Evolutionary conservation across 176 grass and related monocot species (phyloP).

Genomic region (Carex myosuroides): DNA sequence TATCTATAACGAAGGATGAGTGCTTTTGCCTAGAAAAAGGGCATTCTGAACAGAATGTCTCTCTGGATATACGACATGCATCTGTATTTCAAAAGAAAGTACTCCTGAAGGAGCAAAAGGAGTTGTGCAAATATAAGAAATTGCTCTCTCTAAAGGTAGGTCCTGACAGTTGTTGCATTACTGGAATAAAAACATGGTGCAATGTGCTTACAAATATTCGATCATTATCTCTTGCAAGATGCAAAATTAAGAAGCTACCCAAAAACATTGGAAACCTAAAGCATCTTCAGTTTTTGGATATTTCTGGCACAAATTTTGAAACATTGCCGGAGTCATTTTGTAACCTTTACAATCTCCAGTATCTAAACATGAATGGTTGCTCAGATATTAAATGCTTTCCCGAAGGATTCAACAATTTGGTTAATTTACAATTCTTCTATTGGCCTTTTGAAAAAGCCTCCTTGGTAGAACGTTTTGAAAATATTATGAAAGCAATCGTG

Average conservation of each 20-base stretch:
- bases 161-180: background rate
- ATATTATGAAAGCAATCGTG: background rate
- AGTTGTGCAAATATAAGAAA: background rate
- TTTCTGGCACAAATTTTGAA: slow-evolving; percentile 5
- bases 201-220: background rate
- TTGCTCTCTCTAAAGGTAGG: background rate
- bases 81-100: background rate
- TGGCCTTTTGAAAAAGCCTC: no score
- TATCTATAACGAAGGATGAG: no score
- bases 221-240: background rate
- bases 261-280: slow-evolving; percentile 5
- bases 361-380: background rate
- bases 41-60: background rate
- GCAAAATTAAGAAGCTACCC: background rate
- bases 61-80: background rate
- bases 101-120: background rate
- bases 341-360: slow-evolving; percentile 7
- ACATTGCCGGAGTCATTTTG: slow-evolving; percentile 15
- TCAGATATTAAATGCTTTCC: no score
- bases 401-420: no score
- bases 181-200: background rate
- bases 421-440: no score
- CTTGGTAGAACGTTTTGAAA: no score
- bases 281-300: slow-evolving; percentile 12
- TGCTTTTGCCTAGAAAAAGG: background rate